Base-by-base conservation (phyloP, 2,329 filamentous ascomycete genomes). In the Tolypocladium pustulatum region DNA sequence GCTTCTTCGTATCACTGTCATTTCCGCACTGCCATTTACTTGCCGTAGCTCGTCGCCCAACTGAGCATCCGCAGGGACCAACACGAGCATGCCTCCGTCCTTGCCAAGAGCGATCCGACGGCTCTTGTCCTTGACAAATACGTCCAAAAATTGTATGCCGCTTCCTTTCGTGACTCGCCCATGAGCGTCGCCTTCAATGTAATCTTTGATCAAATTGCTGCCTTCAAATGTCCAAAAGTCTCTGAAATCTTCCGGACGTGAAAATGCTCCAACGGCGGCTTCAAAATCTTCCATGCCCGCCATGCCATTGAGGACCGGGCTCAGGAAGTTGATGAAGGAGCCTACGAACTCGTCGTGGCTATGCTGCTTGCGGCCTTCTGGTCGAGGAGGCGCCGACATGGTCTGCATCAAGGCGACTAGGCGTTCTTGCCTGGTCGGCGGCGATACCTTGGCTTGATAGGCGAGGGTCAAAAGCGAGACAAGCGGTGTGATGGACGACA, bases 361-460 rank as follows among this genome's bases (percentile, higher is more conserved):
- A 62, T 67, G 55, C 30, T 54, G 13, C 15, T 30, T 9, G 15
- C 43, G 25, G 25, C 25, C 27, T 30, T 49, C 13, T 61, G 58
- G 40, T 49, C 20, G 55, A 41, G 30, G 57, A 52, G 34, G 38
- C 25, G 8, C 27, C 38, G 69, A 61, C 64, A 71, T 66, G 10
- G 71, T 71, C 57, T 70, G 64, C 59, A 73, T 61, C 59, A 73
- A 68, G n/a, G 68, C 70, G 51, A 67, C 61, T 57, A 73, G 70
- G n/a, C 67, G 70, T 37, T 66, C 63, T 49, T 71, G 65, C 53
- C 61, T 61, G 3, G 59, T 59, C 15, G 63, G 64, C 6, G 61
- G 61, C 10, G 69, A 69, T 36, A 62, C 65, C 37, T 65, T 65
- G 57, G 66, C 63, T 57, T 66, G 65, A 59, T 72, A 73, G 51